Conservation (phyloP, 306 rosid species). For the Leucaena leucocephala region DNA sequence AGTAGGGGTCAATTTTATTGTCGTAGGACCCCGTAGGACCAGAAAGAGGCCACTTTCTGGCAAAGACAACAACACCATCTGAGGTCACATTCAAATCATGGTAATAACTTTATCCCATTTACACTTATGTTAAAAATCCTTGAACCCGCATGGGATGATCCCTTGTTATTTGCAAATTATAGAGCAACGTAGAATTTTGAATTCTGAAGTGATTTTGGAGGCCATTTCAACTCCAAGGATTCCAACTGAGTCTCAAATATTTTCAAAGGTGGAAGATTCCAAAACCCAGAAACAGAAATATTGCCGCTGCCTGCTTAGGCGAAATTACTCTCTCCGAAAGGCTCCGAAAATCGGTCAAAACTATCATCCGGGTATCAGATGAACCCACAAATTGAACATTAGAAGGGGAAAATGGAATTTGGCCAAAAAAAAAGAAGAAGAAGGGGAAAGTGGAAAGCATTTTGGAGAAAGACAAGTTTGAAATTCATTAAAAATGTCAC, state of each 20-base stretch:
- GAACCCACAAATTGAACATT: slow-evolving; percentile 8
- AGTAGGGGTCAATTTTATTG: slow-evolving; percentile 64
- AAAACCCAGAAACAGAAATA: slow-evolving; percentile 72
- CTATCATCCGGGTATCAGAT: slow-evolving; percentile 85
- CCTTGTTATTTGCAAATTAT: slow-evolving; percentile 68
- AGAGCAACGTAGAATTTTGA: slow-evolving; percentile 71
- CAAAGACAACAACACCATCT: slow-evolving; percentile 72
- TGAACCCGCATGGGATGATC: slow-evolving; percentile 34
- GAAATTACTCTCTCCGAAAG: slow-evolving; percentile 47
- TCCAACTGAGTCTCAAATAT: slow-evolving; percentile 62
- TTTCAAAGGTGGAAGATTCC: slow-evolving; percentile 83
- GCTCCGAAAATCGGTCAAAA: slow-evolving; percentile 80
- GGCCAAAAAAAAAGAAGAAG: too few relatives aligned
- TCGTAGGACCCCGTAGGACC: slow-evolving; percentile 73
- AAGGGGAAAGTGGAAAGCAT: background rate
- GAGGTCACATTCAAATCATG: slow-evolving; percentile 53
- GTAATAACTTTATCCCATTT: slow-evolving; percentile 64
- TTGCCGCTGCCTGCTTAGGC: slow-evolving; percentile 46
- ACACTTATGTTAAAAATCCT: slow-evolving; percentile 63
- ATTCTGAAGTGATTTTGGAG: slow-evolving; percentile 52
- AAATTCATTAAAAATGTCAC: slow-evolving; percentile 8
- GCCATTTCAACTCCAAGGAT: slow-evolving; percentile 71
- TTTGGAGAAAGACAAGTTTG: background rate
- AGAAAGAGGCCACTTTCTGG: slow-evolving; percentile 79
- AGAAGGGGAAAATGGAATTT: background rate